phyloP scores from a whole-genome alignment of 108 stramenopile species.

The Pseudonitzschia delicatissima region DNA sequence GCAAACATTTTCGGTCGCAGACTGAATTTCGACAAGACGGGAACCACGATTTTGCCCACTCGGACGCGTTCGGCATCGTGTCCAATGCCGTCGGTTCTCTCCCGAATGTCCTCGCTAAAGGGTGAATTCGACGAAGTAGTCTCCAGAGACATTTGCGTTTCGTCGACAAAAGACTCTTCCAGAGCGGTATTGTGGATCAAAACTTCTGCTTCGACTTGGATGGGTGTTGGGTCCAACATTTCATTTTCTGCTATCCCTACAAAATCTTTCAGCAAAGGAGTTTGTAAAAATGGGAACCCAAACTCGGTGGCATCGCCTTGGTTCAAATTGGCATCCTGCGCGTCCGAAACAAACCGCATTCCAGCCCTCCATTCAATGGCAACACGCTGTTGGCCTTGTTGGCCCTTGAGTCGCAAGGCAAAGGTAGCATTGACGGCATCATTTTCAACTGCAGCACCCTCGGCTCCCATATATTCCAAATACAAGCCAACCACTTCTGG shows the following conservation, averaged over 20 bases:
- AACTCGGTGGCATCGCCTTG: slow-evolving; percentile 41
- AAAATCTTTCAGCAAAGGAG: slow-evolving; percentile 31
- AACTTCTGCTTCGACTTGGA: slow-evolving; percentile 20
- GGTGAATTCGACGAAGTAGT: neutral
- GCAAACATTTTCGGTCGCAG: slow-evolving; percentile 47
- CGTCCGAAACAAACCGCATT: slow-evolving; percentile 37
- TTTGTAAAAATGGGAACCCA: slow-evolving; percentile 47
- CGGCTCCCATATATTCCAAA: slow-evolving; percentile 29
- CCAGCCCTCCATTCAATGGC: slow-evolving; percentile 53
- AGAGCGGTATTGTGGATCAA: slow-evolving; percentile 12
- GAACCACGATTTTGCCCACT: slow-evolving; percentile 49
- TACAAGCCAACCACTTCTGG: slow-evolving; percentile 41
- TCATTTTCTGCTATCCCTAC: slow-evolving; percentile 28
- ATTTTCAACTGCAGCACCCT: neutral
- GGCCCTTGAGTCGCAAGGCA: slow-evolving; percentile 41
- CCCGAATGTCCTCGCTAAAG: slow-evolving; percentile 20
- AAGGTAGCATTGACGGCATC: slow-evolving; percentile 38
- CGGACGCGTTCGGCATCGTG: slow-evolving; percentile 28
- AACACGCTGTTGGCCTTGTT: slow-evolving; percentile 34
- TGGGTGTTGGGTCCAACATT: neutral
- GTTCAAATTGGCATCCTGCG: slow-evolving; percentile 2
- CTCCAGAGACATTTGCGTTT: neutral
- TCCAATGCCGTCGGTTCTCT: slow-evolving; percentile 3
- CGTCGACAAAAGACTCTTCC: neutral
- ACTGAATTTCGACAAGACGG: slow-evolving; percentile 25